These are phyloP conservation scores for Friedmanniomyces simplex DNA, from an alignment of 495 filamentous ascomycete genomes.

Conservation along the genomic window DNA sequence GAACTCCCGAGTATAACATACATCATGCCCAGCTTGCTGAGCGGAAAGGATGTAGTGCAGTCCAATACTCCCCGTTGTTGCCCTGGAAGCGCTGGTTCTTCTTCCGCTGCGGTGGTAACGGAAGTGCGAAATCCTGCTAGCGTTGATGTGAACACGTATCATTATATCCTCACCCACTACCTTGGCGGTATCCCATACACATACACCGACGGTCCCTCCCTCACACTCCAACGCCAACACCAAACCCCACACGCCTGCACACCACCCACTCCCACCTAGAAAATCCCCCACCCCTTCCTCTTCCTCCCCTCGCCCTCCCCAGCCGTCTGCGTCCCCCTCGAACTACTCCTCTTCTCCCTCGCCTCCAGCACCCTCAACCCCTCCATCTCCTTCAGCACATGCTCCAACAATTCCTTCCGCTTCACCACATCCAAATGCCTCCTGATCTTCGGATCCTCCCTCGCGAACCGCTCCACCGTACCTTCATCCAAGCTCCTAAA, in stretches of 20 bases:
- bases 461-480: constrained; percentile 80
- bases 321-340: constrained; percentile 9
- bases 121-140: no score
- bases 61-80: no score
- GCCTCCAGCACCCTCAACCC: constrained; percentile 65
- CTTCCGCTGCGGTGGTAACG: no score
- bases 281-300: constrained; percentile 29
- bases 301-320: constrained; percentile 16
- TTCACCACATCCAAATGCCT: constrained; percentile 83
- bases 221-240: neutral
- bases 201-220: neutral
- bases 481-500: constrained; percentile 68
- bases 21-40: no score
- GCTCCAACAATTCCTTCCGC: constrained; percentile 83
- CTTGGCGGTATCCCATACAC: no score
- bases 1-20: no score
- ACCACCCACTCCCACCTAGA: constrained; percentile 4
- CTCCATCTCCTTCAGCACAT: constrained; percentile 91
- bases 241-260: neutral
- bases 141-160: no score
- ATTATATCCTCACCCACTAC: no score
- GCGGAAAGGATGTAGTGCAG: no score
- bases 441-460: constrained; percentile 80
- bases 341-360: constrained; percentile 27
- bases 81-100: no score